Percentiles rank a stretch among this genome's conserved stretches.
Conservation (phyloP, 202 grass and related monocot genomes). For the Setaria italica region DNA sequence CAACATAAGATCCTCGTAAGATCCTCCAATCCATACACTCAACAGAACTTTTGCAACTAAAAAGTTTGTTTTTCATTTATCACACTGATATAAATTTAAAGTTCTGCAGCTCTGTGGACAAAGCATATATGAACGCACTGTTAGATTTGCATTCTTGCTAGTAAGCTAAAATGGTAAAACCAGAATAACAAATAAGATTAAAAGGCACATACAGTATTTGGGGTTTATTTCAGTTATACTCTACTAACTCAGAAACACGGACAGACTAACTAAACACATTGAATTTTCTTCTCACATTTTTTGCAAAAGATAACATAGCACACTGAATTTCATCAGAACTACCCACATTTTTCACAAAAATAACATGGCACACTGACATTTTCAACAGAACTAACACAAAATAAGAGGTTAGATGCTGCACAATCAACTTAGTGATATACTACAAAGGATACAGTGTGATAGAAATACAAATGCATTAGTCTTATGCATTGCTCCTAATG, state of each 20-base stretch:
- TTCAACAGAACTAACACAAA: slow-evolving; percentile 15
- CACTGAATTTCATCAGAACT: too few species aligned
- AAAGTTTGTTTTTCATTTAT: neutral
- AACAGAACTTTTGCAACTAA: slow-evolving; percentile 24
- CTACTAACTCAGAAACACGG: neutral
- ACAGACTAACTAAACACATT: neutral
- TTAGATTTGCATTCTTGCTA: neutral
- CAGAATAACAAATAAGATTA: neutral
- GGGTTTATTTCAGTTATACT: neutral
- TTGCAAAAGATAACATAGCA: neutral
- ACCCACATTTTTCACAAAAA: too few species aligned
- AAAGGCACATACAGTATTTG: neutral
- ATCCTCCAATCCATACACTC: neutral
- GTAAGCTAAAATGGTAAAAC: neutral
- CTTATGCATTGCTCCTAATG: neutral
- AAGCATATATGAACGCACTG: slow-evolving; percentile 13
- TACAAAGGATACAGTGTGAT: neutral
- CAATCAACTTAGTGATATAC: neutral
- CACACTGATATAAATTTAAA: neutral
- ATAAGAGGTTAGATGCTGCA: slow-evolving; percentile 4
- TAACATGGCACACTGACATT: neutral
- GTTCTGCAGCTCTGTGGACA: neutral
- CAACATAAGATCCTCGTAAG: neutral
- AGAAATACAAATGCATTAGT: neutral
- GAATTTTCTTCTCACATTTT: neutral